A percentile compares a stretch with the other conserved stretches of the same genome.
phyloP scores from a whole-genome alignment of 2,329 filamentous ascomycete species.

The Phaeoacremonium minimum region DNA sequence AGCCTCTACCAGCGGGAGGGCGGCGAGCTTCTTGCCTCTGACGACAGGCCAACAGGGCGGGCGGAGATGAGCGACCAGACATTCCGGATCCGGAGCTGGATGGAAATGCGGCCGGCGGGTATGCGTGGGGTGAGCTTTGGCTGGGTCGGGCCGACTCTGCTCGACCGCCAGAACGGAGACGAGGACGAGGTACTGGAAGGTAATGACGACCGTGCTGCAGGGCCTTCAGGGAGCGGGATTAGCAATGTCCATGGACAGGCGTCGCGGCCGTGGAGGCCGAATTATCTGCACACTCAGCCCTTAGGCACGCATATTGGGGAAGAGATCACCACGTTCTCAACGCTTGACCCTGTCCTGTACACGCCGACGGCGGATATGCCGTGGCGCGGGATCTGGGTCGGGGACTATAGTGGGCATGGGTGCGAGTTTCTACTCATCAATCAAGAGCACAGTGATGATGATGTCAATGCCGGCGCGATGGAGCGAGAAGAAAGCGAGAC shows the following conservation, averaged over 20 bases:
- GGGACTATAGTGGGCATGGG: conserved; percentile 83
- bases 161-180: background rate
- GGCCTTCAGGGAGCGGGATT: background rate
- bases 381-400: conserved; percentile 87
- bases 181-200: background rate
- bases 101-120: conserved; percentile 52
- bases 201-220: background rate
- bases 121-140: conserved; percentile 8
- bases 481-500: conserved; percentile 33
- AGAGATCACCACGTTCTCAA: conserved; percentile 60
- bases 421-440: conserved; percentile 83
- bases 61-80: conserved; percentile 62
- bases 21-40: conserved; percentile 18
- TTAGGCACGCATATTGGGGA: conserved; percentile 48
- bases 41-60: conserved; percentile 38
- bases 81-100: conserved; percentile 75
- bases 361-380: conserved; percentile 76
- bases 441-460: conserved; percentile 60
- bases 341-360: conserved; percentile 70
- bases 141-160: background rate
- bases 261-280: conserved; percentile 9
- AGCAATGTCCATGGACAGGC: conserved; percentile 15
- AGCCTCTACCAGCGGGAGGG: conserved; percentile 16
- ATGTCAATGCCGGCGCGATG: conserved; percentile 32
- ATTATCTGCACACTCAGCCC: conserved; percentile 9